Evolutionary conservation across 139 green algal genomes (phyloP), one percentile per base, ranked within the genome.

Genomic region (Coelastrella sp.): DNA sequence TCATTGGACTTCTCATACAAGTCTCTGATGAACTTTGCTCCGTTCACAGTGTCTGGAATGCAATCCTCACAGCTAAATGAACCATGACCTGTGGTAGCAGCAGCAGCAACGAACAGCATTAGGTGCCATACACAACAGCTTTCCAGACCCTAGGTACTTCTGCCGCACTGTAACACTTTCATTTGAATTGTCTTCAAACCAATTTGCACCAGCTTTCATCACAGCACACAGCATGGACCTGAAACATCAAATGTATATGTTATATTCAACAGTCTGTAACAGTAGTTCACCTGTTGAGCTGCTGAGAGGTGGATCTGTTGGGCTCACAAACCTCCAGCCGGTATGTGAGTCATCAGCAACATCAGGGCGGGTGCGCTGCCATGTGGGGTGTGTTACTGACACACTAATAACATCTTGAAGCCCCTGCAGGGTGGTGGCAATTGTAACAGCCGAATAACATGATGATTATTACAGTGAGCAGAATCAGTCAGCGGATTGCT

Each of bases 361-460:
- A 32, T 95, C 91, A 0, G 95, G 95, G 11, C 90, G 89, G 1
- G 95, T 98, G 37, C 83, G 82, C 84, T 96, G 87, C 96, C 94
- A 98, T 7, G 93, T 97, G 4, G 97, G 94, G 86, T 99, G 96
- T 7, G 86, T 90, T n/a, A 98, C 88, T 34, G 91, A 95, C 45
- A 98, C 80, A 21, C 91, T 93, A 23, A 99, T 96, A 3, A 68
- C 90, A 79, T 98, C 85, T 57, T 96, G 74, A 37, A 98, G 88
- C 0, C 94, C 94, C 91, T 98, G 86, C 62, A 89, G n/a, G n/a
- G n/a, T n/a, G n/a, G n/a, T n/a, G n/a, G n/a, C n/a, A n/a, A n/a
- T n/a, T n/a, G 30, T 32, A 13, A 40, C 30, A 48, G 64, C 7
- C 8, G 64, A 6, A 8, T 21, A 45, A 34, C 11, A 40, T 4